Evolutionary conservation across 2,329 filamentous ascomycete genomes (phyloP).

Genomic region (Remersonia thermophila): DNA sequence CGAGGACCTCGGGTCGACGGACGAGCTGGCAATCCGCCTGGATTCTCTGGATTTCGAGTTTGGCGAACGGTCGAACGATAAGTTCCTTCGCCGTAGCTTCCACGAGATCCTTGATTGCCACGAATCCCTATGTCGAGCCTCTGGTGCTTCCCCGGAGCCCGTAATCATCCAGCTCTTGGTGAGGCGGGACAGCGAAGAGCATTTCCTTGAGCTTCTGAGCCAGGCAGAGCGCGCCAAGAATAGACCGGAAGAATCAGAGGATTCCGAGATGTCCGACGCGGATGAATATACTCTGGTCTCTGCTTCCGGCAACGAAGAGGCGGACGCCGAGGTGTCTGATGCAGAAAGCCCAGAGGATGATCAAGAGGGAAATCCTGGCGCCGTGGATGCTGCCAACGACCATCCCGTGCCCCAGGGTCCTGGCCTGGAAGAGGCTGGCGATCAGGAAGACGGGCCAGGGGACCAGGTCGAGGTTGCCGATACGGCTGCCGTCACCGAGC

Average conservation of each 20-base stretch:
- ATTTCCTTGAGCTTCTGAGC: conserved; percentile 14
- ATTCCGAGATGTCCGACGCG: conserved; percentile 7
- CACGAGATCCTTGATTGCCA: conserved; percentile 17
- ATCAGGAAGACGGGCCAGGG: background rate
- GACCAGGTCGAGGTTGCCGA: background rate
- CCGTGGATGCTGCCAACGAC: background rate
- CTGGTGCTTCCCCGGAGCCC: conserved; percentile 3
- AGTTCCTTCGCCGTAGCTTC: conserved; percentile 16
- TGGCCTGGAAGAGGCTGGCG: background rate
- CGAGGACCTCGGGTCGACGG: conserved; percentile 31
- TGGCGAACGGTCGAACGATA: conserved; percentile 24
- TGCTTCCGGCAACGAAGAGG: conserved; percentile 3
- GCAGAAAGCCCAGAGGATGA: conserved; percentile 8
- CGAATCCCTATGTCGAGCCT: conserved; percentile 2
- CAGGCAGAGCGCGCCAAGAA: conserved; percentile 9
- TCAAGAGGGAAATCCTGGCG: too few relatives aligned
- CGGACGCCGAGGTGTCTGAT: conserved; percentile 5
- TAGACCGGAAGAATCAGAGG: conserved; percentile 5
- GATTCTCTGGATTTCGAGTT: conserved; percentile 42
- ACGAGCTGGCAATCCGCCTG: conserved; percentile 39
- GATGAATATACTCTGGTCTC: conserved; percentile 3
- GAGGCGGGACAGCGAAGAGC: conserved; percentile 15
- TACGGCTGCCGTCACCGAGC: too few relatives aligned
- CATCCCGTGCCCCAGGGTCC: background rate
- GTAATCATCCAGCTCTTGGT: conserved; percentile 12